phyloP scores from a whole-genome alignment of 805 yeast genomes.

The Lipomyces oligophaga region DNA sequence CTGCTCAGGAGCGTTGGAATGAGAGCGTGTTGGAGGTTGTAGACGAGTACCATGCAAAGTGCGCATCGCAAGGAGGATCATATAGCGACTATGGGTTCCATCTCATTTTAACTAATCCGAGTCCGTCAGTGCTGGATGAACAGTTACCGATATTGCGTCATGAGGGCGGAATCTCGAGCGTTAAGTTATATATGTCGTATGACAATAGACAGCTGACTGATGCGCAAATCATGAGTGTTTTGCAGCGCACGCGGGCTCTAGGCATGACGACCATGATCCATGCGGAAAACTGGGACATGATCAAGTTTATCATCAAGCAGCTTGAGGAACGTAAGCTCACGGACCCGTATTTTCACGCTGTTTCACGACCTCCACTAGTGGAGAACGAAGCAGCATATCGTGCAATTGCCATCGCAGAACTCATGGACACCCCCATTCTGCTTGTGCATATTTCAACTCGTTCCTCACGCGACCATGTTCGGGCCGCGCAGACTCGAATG shows the following conservation, averaged over 20 bases:
- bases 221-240: conserved; percentile 41
- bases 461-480: conserved; percentile 43
- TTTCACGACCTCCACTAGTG: conserved; percentile 45
- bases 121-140: conserved; percentile 34
- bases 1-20: conserved; percentile 42
- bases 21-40: conserved; percentile 35
- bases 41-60: conserved; percentile 36
- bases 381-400: conserved; percentile 52
- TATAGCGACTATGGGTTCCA: conserved; percentile 51
- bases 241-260: conserved; percentile 42
- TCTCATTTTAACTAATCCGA: conserved; percentile 42
- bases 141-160: conserved; percentile 38
- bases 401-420: conserved; percentile 44
- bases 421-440: conserved; percentile 46
- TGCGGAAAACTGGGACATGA: conserved; percentile 51
- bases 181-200: conserved; percentile 48
- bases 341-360: conserved; percentile 47
- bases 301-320: conserved; percentile 42
- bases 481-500: conserved; percentile 42
- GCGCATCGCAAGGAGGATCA: conserved; percentile 32
- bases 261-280: conserved; percentile 50
- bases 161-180: conserved; percentile 41
- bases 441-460: conserved; percentile 50
- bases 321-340: conserved; percentile 40
- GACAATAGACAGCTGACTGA: conserved; percentile 44